Evolutionary conservation across 176 grass and related monocot genomes (phyloP).

Genomic region (Musa troglodytarum): DNA sequence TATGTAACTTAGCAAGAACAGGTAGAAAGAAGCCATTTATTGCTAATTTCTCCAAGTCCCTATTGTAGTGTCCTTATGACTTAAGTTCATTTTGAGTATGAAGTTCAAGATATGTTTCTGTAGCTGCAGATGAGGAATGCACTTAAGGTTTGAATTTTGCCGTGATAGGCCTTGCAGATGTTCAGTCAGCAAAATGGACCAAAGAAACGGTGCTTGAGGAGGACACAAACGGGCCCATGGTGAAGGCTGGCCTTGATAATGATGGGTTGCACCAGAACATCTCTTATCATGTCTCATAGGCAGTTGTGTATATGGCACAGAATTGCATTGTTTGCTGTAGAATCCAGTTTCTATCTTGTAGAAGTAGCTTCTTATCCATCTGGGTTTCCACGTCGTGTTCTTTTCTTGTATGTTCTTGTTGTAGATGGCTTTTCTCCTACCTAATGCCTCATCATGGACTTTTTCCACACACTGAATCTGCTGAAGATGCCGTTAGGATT

Average conservation of each 20-base stretch:
- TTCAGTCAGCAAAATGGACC: background rate
- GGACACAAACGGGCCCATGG: slow-evolving; percentile 19
- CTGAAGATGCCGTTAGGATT: too few relatives aligned
- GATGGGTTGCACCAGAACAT: background rate
- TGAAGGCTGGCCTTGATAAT: background rate
- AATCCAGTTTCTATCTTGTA: background rate
- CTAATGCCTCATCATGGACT: background rate
- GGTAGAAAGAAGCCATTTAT: too few relatives aligned
- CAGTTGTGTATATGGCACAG: background rate
- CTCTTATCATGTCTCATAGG: background rate
- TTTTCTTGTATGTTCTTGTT: background rate
- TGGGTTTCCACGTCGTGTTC: background rate
- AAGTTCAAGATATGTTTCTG: too few relatives aligned
- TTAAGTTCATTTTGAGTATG: too few relatives aligned
- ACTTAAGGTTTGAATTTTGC: background rate
- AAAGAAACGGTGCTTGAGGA: slow-evolving; percentile 15
- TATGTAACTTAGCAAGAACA: too few relatives aligned
- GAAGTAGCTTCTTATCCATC: background rate
- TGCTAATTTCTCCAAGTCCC: too few relatives aligned
- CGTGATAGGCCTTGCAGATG: slow-evolving; percentile 3
- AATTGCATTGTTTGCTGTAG: background rate
- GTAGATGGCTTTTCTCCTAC: background rate
- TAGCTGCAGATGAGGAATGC: background rate
- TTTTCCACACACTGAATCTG: too few relatives aligned
- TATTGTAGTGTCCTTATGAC: too few relatives aligned